Evolutionary conservation across 2,329 filamentous ascomycete genomes (phyloP).

Genomic region (Verticillium zaregamsianum): DNA sequence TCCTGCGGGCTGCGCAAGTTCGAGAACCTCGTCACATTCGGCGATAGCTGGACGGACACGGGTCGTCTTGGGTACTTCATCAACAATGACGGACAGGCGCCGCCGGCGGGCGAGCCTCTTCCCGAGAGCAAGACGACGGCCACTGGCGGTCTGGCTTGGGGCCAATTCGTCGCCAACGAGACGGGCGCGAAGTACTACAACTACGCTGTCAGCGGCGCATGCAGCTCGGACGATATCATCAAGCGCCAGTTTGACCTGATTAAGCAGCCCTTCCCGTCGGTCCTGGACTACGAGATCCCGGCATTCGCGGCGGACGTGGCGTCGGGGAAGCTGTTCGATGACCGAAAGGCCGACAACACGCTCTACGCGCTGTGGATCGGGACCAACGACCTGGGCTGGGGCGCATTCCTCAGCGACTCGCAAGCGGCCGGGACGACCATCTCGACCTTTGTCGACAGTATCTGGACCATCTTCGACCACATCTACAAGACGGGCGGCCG

Average conservation of each 20-base stretch:
- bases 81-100: slow-evolving; percentile 51
- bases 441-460: slow-evolving; percentile 61
- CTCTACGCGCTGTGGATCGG: slow-evolving; percentile 78
- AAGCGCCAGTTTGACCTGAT: slow-evolving; percentile 48
- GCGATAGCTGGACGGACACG: slow-evolving; percentile 75
- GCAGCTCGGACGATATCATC: slow-evolving; percentile 66
- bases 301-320: slow-evolving; percentile 48
- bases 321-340: slow-evolving; percentile 36
- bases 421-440: slow-evolving; percentile 58
- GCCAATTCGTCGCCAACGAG: slow-evolving; percentile 59
- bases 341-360: slow-evolving; percentile 51
- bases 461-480: slow-evolving; percentile 58
- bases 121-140: slow-evolving; percentile 47
- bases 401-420: slow-evolving; percentile 62
- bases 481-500: slow-evolving; percentile 64
- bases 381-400: slow-evolving; percentile 70
- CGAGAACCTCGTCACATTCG: slow-evolving; percentile 64
- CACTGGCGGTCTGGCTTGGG: slow-evolving; percentile 66
- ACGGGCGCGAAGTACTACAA: slow-evolving; percentile 55
- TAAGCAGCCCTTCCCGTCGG: slow-evolving; percentile 54
- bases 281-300: slow-evolving; percentile 57
- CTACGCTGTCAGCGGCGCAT: slow-evolving; percentile 70
- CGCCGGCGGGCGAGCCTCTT: slow-evolving; percentile 54
- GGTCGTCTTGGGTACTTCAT: slow-evolving; percentile 61
- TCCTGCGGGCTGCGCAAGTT: slow-evolving; percentile 38